phyloP scores from a whole-genome alignment of 371 early-diverging fungal genomes.

The Apophysomyces ossiformis region DNA sequence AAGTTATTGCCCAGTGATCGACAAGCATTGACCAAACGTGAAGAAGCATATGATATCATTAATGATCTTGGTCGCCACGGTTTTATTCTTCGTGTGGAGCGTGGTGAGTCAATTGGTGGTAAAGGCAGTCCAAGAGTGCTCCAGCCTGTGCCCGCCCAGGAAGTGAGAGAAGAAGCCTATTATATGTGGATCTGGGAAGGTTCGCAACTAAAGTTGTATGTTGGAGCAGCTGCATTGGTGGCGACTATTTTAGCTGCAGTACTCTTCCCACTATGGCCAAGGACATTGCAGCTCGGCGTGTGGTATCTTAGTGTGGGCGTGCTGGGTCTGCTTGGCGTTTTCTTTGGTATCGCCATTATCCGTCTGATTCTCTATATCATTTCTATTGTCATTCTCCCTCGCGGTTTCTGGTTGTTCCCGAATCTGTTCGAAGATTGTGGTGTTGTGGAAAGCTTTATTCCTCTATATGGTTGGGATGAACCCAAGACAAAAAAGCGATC shows the following conservation, averaged over 20 bases:
- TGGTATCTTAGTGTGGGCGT: conserved; percentile 92
- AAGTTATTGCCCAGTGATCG: conserved; percentile 56
- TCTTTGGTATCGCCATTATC: conserved; percentile 90
- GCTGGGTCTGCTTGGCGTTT: conserved; percentile 88
- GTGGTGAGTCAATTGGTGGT: conserved; percentile 59
- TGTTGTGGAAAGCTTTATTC: conserved; percentile 97
- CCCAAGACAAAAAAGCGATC: conserved; percentile 46
- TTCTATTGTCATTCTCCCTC: conserved; percentile 76
- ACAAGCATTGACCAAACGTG: conserved; percentile 57
- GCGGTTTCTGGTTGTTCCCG: conserved; percentile 99
- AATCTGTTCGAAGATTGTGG: conserved; percentile 99
- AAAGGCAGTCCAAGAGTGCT: conserved; percentile 59
- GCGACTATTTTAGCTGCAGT: conserved; percentile 87
- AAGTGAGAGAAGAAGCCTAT: conserved; percentile 81
- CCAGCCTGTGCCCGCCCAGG: conserved; percentile 68
- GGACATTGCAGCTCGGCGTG: conserved; percentile 78
- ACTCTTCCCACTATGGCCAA: conserved; percentile 99
- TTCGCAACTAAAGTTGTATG: conserved; percentile 72
- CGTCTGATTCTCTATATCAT: conserved; percentile 90
- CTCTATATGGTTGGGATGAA: conserved; percentile 92
- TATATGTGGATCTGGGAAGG: conserved; percentile 98
- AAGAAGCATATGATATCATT: conserved; percentile 72
- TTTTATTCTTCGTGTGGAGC: conserved; percentile 76
- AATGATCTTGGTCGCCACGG: conserved; percentile 70
- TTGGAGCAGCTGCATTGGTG: conserved; percentile 82